Conservation (phyloP, 441 rosid species). For the Gossypium gossypioides region DNA sequence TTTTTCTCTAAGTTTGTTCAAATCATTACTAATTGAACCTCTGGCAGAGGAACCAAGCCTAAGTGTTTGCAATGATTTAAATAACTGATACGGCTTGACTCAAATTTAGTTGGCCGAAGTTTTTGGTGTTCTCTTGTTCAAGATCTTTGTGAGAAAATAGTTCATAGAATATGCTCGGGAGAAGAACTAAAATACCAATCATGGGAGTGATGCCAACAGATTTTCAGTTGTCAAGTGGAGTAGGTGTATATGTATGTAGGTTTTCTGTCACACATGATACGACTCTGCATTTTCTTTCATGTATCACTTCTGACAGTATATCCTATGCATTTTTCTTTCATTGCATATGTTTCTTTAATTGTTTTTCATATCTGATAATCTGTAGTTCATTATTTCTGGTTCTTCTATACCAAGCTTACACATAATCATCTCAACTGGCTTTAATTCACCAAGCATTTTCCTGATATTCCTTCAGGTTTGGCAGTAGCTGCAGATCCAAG, state of each 20-base stretch:
- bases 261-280: neutral
- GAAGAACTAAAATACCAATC: neutral
- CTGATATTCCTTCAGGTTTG: slow-evolving; percentile 50
- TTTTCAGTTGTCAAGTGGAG: neutral
- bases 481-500: slow-evolving; percentile 68
- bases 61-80: neutral
- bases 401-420: neutral
- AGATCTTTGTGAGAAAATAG: neutral
- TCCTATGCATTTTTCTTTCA: neutral
- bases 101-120: neutral
- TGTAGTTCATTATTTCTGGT: neutral
- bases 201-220: neutral
- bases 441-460: slow-evolving; percentile 12
- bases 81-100: neutral
- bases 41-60: slow-evolving; percentile 2
- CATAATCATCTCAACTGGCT: neutral
- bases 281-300: neutral
- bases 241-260: neutral
- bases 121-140: neutral
- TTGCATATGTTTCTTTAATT: neutral
- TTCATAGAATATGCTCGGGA: neutral
- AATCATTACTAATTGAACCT: neutral
- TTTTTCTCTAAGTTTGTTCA: too few species aligned
- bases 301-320: neutral
- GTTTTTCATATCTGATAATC: neutral